Evolutionary conservation across 2,329 filamentous ascomycete species (phyloP), one percentile per base, ranked within the genome.

Genomic region (Nemania sp.): DNA sequence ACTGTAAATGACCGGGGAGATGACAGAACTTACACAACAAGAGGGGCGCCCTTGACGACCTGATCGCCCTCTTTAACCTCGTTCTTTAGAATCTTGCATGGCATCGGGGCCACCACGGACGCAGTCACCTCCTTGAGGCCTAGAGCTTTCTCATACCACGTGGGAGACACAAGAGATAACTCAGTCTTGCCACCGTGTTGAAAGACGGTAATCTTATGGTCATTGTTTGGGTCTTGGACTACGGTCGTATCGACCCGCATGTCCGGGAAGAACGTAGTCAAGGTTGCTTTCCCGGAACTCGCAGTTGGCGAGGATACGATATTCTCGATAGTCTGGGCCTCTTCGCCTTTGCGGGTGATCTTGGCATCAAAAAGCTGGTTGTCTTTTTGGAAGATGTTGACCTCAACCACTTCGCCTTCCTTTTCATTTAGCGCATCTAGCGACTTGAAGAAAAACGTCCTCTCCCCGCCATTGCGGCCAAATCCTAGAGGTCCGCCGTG

Each of bases 51-150:
- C 82, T 95, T 97, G 77, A 90, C 89, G 18, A 99, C 96, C 54
- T 81, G 82, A 71, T 97, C 89, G 0, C 96, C 96, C 73, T 93
- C 93, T 29, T 86, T 82, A 0, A 98, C 93, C 79, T 97, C 93
- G 55, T 98, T 96, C 72, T 93, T 89, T 69, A 99, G 82, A 27
- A 99, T 91, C 82, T 98, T 98, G 82, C 96, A 98, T 1, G 96
- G 96, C 96, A 99, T 99, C 0, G 96, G 96, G 24, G 96, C 93
- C 26, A 93, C 86, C 1, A 98, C 93, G 61, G 92, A 96, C 67
- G 95, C 94, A 6, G 90, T 86, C 0, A 87, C 87, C 76, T 97
- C 93, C 78, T 93, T 94, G 70, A 92, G 82, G 0, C 95, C 94
- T 7, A 98, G 84, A 0, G 93, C 94, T 80, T 97, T 95, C 74